Base-by-base conservation (phyloP, 2,329 filamentous ascomycete genomes). In the Penicillium sp. region DNA sequence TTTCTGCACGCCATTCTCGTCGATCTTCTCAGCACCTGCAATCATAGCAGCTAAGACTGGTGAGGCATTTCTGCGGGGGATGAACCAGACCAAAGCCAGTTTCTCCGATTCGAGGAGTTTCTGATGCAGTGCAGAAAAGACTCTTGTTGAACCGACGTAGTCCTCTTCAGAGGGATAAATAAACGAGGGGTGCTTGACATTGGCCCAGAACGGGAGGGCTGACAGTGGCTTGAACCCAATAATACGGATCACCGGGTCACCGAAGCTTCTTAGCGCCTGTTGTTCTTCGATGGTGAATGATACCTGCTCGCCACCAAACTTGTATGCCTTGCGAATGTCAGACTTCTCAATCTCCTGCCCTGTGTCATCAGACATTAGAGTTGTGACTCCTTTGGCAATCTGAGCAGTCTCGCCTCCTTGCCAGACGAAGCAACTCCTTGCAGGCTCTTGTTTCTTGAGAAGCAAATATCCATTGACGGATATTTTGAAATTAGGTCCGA, bases 391-490 rank as follows among this genome's bases (percentile, higher is more conserved):
- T 12, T 80, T 75, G 1, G 82, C 90, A 49, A 97, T 84, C 63
- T 95, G 85, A 0, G 88, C 80, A 55, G 82, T 83, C 62, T 96
- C 90, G n/a, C 86, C 88, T 21, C 85, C 85, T 1, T 93, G 75
- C 79, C 87, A 97, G 55, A 98, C 82, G 62, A 89, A 97, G 63
- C 86, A 91, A 37, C 82, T 93, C 44, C 89, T 79, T 4, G 85
- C 84, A 12, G 88, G 85, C 43, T 82, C 80, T 65, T 97, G 91
- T 39, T 83, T 82, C 61, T 95, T 91, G 48, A 96, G 77, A 12
- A 96, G 72, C 44, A 95, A 87, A 71, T 91, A 98, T 6, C 93
- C 93, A 62, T 94, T 96, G 34, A 98, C 84, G 0, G 90, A 90
- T 47, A 98, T 95, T 38, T 78, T 83, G 22, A 98, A 73, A 1